Evolutionary conservation across 257 asterid species (phyloP).

Genomic region (Ilex aquifolium): DNA sequence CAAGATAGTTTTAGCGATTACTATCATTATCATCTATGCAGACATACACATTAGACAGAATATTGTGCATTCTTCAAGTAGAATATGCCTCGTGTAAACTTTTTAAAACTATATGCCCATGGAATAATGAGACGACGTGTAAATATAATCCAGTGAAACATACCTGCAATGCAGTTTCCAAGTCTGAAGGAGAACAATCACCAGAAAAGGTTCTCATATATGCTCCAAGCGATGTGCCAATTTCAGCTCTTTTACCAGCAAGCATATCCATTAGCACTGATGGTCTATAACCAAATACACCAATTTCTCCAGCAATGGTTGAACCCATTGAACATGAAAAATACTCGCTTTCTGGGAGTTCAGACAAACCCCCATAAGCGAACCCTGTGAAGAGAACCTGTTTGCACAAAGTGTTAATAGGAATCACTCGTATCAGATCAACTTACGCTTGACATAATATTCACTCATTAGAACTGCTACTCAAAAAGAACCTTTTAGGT

Average conservation of each 20-base stretch:
- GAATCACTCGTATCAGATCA: conserved; percentile 21
- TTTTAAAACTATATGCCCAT: too few species aligned
- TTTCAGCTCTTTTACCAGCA: conserved; percentile 98
- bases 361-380: conserved; percentile 88
- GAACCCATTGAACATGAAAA: conserved; percentile 95
- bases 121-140: not conserved
- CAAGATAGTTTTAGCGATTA: too few species aligned
- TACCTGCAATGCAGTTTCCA: conserved; percentile 97
- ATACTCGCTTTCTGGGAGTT: conserved; percentile 80
- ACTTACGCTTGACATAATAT: conserved; percentile 8
- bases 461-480: not conserved
- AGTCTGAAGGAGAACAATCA: conserved; percentile 93
- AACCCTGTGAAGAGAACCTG: conserved; percentile 95
- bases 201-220: conserved; percentile 94
- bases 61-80: too few species aligned
- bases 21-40: too few species aligned
- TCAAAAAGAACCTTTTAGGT: not conserved
- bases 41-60: too few species aligned
- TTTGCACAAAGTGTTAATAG: conserved; percentile 43
- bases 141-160: conserved; percentile 7
- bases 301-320: conserved; percentile 96
- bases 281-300: conserved; percentile 92
- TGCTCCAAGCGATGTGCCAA: conserved; percentile 85
- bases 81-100: not conserved
- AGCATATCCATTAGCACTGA: conserved; percentile 88